phyloP scores from a whole-genome alignment of 805 yeast species.

The Cyberlindnera suaveolens region DNA sequence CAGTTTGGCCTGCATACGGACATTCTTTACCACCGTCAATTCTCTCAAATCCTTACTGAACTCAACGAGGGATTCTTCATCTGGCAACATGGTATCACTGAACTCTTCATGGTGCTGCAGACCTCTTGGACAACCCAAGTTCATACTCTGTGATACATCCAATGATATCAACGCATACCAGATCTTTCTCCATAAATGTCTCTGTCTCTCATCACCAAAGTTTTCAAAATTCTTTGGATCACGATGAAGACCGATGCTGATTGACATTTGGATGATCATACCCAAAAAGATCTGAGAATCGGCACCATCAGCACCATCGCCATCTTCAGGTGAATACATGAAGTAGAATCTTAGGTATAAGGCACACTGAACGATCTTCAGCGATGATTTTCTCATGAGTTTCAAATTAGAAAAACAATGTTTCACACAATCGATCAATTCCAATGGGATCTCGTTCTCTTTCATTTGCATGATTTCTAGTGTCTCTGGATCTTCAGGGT shows the following conservation, averaged over 20 bases:
- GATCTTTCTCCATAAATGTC: conserved; percentile 51
- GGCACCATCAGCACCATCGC: conserved; percentile 52
- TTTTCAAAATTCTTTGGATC: conserved; percentile 54
- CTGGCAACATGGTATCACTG: conserved; percentile 39
- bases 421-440: conserved; percentile 38
- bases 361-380: conserved; percentile 54
- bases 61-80: conserved; percentile 16
- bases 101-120: conserved; percentile 32
- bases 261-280: conserved; percentile 59
- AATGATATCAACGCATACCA: conserved; percentile 44
- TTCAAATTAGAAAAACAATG: conserved; percentile 37
- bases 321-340: conserved; percentile 53
- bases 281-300: conserved; percentile 50
- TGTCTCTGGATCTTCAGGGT: conserved; percentile 13
- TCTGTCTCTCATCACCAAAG: conserved; percentile 31
- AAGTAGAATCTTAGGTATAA: conserved; percentile 50
- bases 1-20: conserved; percentile 39
- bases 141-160: conserved; percentile 37
- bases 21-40: conserved; percentile 40
- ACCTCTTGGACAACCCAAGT: conserved; percentile 35
- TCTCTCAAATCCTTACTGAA: conserved; percentile 33
- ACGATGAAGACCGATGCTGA: conserved; percentile 59
- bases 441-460: conserved; percentile 35
- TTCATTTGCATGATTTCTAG: conserved; percentile 28
- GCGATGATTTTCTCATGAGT: conserved; percentile 37